Evolutionary conservation across 2,329 filamentous ascomycete genomes (phyloP).

Genomic region (Chaetothyriales sp.): DNA sequence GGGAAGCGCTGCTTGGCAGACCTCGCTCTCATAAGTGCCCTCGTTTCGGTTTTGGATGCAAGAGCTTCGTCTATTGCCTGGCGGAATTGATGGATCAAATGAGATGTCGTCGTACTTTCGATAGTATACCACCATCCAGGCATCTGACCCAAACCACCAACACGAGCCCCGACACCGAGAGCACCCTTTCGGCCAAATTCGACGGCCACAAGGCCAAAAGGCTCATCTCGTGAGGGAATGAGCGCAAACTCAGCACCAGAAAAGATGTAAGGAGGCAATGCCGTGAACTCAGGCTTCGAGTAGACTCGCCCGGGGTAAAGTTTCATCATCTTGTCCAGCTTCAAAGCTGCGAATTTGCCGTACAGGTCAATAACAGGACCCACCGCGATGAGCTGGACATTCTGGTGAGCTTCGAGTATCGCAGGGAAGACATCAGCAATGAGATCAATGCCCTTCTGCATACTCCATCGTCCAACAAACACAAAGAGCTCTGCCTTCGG

Average conservation of each 20-base stretch:
- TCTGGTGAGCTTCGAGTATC: conserved; percentile 45
- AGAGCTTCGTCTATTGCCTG: conserved; percentile 49
- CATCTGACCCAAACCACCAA: conserved; percentile 57
- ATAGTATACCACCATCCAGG: conserved; percentile 60
- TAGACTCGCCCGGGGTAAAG: conserved; percentile 52
- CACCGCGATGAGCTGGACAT: conserved; percentile 49
- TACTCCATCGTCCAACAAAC: conserved; percentile 56
- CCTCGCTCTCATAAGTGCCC: conserved; percentile 51
- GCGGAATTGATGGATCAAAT: conserved; percentile 53
- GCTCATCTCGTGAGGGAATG: conserved; percentile 56
- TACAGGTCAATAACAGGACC: conserved; percentile 56
- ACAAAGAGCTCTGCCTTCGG: conserved; percentile 52
- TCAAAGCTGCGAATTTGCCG: conserved; percentile 53
- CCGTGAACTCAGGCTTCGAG: conserved; percentile 56
- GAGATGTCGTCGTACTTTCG: conserved; percentile 49
- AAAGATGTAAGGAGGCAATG: conserved; percentile 53
- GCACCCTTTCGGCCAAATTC: conserved; percentile 57
- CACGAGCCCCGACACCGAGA: conserved; percentile 51
- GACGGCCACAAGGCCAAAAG: conserved; percentile 55
- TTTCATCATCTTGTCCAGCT: conserved; percentile 51
- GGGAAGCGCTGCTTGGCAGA: conserved; percentile 54
- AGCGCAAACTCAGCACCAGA: conserved; percentile 54
- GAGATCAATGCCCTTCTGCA: conserved; percentile 56
- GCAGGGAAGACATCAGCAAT: conserved; percentile 55
- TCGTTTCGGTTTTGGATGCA: conserved; percentile 41